Conservation (phyloP, 2,329 filamentous ascomycete species). For the Mollisia scopiformis region DNA sequence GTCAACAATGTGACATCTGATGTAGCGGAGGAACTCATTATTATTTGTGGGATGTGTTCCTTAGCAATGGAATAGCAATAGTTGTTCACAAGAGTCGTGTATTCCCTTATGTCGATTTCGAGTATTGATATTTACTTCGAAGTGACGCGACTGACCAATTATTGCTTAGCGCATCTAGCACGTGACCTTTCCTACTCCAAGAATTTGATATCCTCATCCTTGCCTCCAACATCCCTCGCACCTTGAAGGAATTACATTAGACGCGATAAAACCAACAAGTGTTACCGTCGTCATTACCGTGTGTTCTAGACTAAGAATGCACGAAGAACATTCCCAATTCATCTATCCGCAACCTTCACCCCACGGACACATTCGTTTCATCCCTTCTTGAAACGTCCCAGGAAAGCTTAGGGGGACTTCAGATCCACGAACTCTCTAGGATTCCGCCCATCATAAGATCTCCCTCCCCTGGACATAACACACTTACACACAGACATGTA, state of each 20-base stretch:
- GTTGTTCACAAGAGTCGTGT: neutral
- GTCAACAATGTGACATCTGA: slow-evolving; percentile 71
- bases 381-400: slow-evolving; percentile 3
- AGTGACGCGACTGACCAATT: neutral
- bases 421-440: slow-evolving; percentile 4
- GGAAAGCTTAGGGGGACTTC: neutral
- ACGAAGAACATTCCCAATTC: neutral
- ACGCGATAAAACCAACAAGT: neutral
- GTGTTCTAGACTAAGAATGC: neutral
- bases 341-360: neutral
- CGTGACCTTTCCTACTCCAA: neutral
- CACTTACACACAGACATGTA: neutral
- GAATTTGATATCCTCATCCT: neutral
- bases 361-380: slow-evolving; percentile 4
- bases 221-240: neutral
- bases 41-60: neutral
- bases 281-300: neutral
- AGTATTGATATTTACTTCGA: neutral
- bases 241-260: neutral
- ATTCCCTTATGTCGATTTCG: neutral
- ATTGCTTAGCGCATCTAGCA: neutral
- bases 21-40: slow-evolving; percentile 30
- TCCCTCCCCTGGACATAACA: neutral
- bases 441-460: slow-evolving; percentile 9
- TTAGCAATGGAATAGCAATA: neutral